Evolutionary conservation across 495 filamentous ascomycete species (phyloP).

Genomic region (Penicillium antarcticum): DNA sequence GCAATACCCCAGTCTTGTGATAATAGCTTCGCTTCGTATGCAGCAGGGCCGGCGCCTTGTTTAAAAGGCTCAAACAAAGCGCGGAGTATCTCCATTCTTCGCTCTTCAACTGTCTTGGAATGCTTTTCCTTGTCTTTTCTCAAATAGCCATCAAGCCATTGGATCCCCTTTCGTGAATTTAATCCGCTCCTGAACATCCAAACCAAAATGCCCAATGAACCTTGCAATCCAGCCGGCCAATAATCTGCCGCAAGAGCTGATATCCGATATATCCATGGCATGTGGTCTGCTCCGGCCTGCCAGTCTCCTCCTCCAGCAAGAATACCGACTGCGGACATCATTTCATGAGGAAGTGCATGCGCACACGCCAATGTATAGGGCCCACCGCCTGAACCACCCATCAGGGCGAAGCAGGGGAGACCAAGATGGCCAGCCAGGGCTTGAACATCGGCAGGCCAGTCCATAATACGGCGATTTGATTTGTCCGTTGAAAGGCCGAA

Average conservation of each 20-base stretch:
- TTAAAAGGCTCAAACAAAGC: slow-evolving; percentile 26
- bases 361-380: slow-evolving; percentile 48
- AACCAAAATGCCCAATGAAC: not conserved
- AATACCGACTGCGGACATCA: slow-evolving; percentile 31
- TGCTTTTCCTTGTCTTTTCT: not conserved
- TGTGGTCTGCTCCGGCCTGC: slow-evolving; percentile 20
- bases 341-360: slow-evolving; percentile 25
- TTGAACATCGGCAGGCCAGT: slow-evolving; percentile 40
- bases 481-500: slow-evolving; percentile 41
- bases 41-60: slow-evolving; percentile 9
- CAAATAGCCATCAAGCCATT: slow-evolving; percentile 14
- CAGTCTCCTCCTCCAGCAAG: slow-evolving; percentile 32
- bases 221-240: slow-evolving; percentile 3
- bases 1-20: slow-evolving; percentile 31
- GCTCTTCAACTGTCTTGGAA: slow-evolving; percentile 1
- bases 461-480: slow-evolving; percentile 28
- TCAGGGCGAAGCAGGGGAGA: slow-evolving; percentile 32
- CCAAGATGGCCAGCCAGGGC: slow-evolving; percentile 33
- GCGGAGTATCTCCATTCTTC: not conserved
- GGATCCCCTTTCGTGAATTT: slow-evolving; percentile 1
- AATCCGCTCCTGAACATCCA: slow-evolving; percentile 6
- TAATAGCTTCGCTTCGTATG: slow-evolving; percentile 26
- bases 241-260: slow-evolving; percentile 5
- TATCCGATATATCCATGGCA: slow-evolving; percentile 5
- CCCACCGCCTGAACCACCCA: slow-evolving; percentile 45